These are phyloP conservation scores for Suhomyces chickasaworum DNA, from an alignment of 1,139 yeast genomes.

Conservation along the genomic window DNA sequence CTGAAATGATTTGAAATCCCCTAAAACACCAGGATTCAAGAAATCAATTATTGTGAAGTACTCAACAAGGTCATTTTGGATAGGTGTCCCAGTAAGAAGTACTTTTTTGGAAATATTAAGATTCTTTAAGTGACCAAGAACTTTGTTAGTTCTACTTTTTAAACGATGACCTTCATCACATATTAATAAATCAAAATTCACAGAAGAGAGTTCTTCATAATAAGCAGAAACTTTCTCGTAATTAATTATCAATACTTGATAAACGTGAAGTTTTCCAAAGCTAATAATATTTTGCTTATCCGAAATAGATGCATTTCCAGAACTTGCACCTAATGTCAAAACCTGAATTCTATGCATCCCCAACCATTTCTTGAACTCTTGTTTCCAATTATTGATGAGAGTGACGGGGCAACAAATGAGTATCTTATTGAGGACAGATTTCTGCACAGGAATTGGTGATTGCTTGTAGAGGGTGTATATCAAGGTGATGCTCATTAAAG, in stretches of 20 bases:
- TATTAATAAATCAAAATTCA: conserved; percentile 68
- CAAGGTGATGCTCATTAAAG: conserved; percentile 79
- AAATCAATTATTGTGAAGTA: conserved; percentile 81
- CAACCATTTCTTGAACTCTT: conserved; percentile 89
- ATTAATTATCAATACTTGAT: conserved; percentile 82
- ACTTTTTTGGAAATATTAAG: conserved; percentile 61
- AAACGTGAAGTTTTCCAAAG: conserved; percentile 70
- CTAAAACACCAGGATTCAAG: conserved; percentile 80
- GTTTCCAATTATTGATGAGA: conserved; percentile 81
- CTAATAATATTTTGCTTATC: conserved; percentile 61
- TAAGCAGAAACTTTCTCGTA: conserved; percentile 75
- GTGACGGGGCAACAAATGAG: conserved; percentile 93
- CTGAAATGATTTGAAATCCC: conserved; percentile 64
- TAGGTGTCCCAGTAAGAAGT: conserved; percentile 88
- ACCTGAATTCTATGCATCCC: conserved; percentile 65
- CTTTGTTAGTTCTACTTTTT: conserved; percentile 70
- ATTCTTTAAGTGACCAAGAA: conserved; percentile 59
- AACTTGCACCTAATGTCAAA: conserved; percentile 50
- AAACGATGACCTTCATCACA: conserved; percentile 96
- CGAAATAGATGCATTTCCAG: conserved; percentile 31
- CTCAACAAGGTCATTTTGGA: conserved; percentile 87
- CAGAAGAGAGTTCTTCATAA: conserved; percentile 52
- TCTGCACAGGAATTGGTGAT: conserved; percentile 49
- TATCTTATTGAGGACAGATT: conserved; percentile 54
- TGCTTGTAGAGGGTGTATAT: conserved; percentile 85